Base-by-base conservation (phyloP, 306 rosid genomes). In the Vachellia pachyceras region DNA sequence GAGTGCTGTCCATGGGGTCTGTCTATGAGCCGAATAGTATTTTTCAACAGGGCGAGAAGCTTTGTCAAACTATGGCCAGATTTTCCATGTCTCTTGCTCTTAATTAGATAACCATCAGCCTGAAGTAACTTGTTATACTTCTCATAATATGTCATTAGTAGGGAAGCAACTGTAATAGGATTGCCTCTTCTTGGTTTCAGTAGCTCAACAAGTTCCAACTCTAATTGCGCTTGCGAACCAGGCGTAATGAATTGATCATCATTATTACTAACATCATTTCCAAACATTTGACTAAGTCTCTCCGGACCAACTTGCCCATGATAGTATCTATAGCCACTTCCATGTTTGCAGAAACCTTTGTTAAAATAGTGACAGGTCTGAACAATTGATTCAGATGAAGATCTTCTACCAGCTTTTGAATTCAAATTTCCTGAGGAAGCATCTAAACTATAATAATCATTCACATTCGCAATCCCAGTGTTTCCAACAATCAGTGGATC, bases 1-100 rank as follows among this genome's bases (percentile, higher is more conserved):
- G 90, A 88, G 55, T 92, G 98, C 73, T 92, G 98, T 52, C 97
- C 98, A 57, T 94, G 97, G 71, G 97, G 98, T 87, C 98, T 94
- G 88, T 92, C 98, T 33, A 94, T 91, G 11, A 92, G 73, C 49
- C 90, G 87, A 76, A 94, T 91, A 44, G 89, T 85, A 37, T 78
- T 89, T 46, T 85, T 87, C 85, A 90, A 87, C 35, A 89, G 85
- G 23, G 89, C 86, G 52, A 94, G 94, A 60, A 94, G 97, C 86
- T 85, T 94, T 3, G 98, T 90, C 85, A 94, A 82, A 83, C 93
- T 94, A 84, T 85, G 90, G 81, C 98, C 98, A 13, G 92, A 92
- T 77, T 94, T 94, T 6, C 97, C 98, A 69, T 91, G 97, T 79
- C 97, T 82, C 82, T 92, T 97, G 88, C 97, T 94, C 88, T 94